A percentile compares a stretch with the other conserved stretches of the same genome.
phyloP scores from a whole-genome alignment of 169 alveolate species.

The Haemoproteus tartakovskyi region DNA sequence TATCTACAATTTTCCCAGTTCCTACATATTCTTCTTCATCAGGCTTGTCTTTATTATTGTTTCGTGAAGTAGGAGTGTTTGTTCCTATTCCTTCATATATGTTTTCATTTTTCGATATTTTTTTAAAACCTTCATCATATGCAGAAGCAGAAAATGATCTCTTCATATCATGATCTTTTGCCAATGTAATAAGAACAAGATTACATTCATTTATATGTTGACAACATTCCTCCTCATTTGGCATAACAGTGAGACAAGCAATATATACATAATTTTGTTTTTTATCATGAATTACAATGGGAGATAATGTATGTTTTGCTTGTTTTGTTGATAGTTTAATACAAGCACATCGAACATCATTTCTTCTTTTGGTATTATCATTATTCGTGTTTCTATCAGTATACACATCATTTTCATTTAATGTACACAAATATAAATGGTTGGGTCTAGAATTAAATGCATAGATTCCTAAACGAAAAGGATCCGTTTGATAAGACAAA shows the following conservation, averaged over 20 bases:
- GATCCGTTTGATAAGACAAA: conserved; percentile 21
- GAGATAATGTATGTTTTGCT: background rate
- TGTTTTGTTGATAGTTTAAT: background rate
- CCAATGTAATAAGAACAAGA: background rate
- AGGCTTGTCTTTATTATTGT: too few relatives aligned
- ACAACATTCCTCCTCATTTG: background rate
- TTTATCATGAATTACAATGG: background rate
- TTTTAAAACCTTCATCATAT: too few relatives aligned
- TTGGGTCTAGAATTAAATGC: conserved; percentile 44
- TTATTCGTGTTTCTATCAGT: background rate
- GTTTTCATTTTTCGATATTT: too few relatives aligned
- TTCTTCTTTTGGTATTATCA: too few relatives aligned
- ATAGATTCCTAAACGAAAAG: conserved; percentile 36
- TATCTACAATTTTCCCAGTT: background rate
- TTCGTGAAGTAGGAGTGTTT: too few relatives aligned
- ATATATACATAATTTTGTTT: too few relatives aligned
- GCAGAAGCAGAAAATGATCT: too few relatives aligned
- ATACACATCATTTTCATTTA: conserved; percentile 4
- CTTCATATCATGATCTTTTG: background rate
- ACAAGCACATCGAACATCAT: background rate
- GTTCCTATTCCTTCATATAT: too few relatives aligned
- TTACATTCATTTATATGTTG: background rate
- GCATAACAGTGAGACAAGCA: background rate
- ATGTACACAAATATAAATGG: conserved; percentile 31
- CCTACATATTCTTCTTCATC: background rate